Conservation (phyloP, 768 basidiomycete genomes). For the Russula sp. region DNA sequence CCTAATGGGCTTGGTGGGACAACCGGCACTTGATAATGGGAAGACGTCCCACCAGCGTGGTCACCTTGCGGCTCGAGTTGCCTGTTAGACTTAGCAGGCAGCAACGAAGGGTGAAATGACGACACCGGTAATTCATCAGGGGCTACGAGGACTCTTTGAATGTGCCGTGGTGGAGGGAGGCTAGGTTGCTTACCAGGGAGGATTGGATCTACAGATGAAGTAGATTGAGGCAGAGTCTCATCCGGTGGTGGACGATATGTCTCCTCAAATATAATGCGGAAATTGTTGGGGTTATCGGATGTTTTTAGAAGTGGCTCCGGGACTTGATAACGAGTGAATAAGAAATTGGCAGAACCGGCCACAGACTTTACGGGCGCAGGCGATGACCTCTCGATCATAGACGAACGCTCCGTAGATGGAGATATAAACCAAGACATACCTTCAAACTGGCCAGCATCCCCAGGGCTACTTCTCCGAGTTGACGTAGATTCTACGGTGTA, state of each 20-base stretch:
- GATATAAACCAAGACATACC: not conserved
- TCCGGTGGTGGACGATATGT: not conserved
- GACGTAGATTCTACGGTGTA: not conserved
- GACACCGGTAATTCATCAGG: not conserved
- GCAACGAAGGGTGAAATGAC: not conserved
- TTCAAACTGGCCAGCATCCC: not conserved
- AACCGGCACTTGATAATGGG: not conserved
- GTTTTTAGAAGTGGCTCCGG: not conserved
- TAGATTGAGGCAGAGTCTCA: no score
- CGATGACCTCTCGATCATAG: not conserved
- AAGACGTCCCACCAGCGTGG: no score
- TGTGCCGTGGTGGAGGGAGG: no score
- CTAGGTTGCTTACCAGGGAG: no score
- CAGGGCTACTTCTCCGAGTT: not conserved
- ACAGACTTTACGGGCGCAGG: not conserved
- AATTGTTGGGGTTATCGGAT: not conserved
- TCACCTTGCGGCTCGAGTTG: not conserved
- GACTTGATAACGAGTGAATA: not conserved
- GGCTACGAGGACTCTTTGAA: not conserved
- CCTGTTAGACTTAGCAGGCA: not conserved
- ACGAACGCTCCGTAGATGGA: not conserved
- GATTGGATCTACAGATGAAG: no score
- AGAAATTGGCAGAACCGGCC: not conserved
- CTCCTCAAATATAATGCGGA: no score
- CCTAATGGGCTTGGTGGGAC: not conserved